A percentile compares a stretch with the other conserved stretches of the same genome.
Evolutionary conservation across 306 rosid species (phyloP).

Genomic region (Quercus gilva): DNA sequence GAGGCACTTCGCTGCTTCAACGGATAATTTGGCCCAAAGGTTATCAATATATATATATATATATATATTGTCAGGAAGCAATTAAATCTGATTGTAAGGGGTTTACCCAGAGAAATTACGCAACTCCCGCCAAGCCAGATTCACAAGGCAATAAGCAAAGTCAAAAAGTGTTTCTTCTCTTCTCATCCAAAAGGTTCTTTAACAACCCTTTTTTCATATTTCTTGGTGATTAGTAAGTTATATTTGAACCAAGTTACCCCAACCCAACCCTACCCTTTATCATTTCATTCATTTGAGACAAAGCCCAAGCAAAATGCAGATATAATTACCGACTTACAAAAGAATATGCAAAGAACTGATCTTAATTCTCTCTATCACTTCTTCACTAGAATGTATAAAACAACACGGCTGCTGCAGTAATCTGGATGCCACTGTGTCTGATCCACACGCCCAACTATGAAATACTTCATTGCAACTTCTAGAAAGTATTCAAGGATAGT

Average conservation of each 20-base stretch:
- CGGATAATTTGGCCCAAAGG: too few species aligned
- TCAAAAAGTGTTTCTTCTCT: background rate
- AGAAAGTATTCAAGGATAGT: conserved; percentile 79
- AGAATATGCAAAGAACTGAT: background rate
- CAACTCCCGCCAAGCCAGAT: background rate
- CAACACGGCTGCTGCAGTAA: conserved; percentile 68
- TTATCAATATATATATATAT: too few species aligned
- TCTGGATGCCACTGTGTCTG: conserved; percentile 79
- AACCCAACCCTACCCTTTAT: background rate
- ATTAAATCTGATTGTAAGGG: background rate
- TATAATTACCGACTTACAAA: background rate
- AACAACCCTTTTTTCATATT: background rate
- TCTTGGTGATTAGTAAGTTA: background rate
- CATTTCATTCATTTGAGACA: background rate
- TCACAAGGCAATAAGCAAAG: background rate
- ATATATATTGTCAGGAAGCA: background rate
- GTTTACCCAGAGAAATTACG: background rate
- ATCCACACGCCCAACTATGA: conserved; percentile 72
- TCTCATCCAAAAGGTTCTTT: background rate
- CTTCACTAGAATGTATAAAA: conserved; percentile 61
- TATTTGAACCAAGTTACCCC: too few species aligned
- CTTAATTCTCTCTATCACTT: conserved; percentile 32
- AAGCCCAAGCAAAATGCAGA: background rate
- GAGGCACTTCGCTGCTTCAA: too few species aligned
- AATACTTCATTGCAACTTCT: conserved; percentile 62